Evolutionary conservation across 176 grass and related monocot genomes (phyloP).

Genomic region (Neostapfia colusana): DNA sequence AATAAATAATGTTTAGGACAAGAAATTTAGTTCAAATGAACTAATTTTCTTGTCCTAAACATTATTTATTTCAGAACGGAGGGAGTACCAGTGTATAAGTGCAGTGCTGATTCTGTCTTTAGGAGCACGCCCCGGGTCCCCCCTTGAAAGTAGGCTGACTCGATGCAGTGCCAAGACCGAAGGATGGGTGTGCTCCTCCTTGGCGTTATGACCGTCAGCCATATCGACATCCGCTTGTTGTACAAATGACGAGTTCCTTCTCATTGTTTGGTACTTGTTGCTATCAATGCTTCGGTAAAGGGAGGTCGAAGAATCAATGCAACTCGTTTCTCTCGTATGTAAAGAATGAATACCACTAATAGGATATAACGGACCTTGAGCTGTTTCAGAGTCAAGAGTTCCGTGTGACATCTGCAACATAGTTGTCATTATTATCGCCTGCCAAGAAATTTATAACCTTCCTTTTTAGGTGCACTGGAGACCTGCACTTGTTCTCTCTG

Average conservation of each 20-base stretch:
- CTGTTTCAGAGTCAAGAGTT: slow-evolving; percentile 29
- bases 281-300: slow-evolving; percentile 10
- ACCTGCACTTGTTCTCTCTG: slow-evolving; percentile 38
- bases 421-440: slow-evolving; percentile 8
- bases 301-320: neutral
- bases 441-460: slow-evolving; percentile 35
- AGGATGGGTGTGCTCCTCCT: slow-evolving; percentile 53
- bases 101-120: slow-evolving; percentile 28
- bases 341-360: neutral
- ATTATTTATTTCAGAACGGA: no score
- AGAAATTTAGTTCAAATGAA: no score
- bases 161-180: slow-evolving; percentile 79
- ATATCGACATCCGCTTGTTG: slow-evolving; percentile 45
- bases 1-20: no score
- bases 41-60: no score
- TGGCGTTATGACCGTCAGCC: slow-evolving; percentile 30
- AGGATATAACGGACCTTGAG: slow-evolving; percentile 16
- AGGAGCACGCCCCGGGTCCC: slow-evolving; percentile 18
- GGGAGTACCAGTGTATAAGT: no score
- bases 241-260: slow-evolving; percentile 21
- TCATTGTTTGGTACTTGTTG: neutral
- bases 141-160: slow-evolving; percentile 65
- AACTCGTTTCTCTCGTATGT: neutral
- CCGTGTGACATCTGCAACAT: neutral
- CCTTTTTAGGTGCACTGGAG: slow-evolving; percentile 26